Conservation (phyloP, 805 yeast genomes). For the Zygoascus biomembranicola region DNA sequence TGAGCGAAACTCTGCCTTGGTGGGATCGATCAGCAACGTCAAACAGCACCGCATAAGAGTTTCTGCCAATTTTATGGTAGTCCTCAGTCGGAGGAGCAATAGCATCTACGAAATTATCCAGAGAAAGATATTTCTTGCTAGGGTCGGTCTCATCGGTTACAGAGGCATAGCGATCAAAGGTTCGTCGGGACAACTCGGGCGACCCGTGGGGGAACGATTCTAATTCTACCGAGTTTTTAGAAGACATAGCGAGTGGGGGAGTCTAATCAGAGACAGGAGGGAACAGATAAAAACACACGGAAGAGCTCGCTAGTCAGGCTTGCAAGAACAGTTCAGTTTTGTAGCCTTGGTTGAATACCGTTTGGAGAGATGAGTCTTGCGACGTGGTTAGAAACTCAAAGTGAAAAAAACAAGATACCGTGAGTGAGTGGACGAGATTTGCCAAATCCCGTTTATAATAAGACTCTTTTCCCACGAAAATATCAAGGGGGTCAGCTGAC, state of each 20-base stretch:
- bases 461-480: background rate
- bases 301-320: no score
- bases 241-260: background rate
- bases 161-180: constrained; percentile 18
- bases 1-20: constrained; percentile 57
- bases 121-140: constrained; percentile 11
- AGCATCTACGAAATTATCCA: constrained; percentile 36
- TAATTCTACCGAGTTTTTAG: background rate
- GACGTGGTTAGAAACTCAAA: background rate
- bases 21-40: constrained; percentile 67
- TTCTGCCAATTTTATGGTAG: constrained; percentile 45
- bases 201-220: background rate
- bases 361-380: background rate
- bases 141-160: constrained; percentile 12
- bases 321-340: background rate
- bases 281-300: background rate
- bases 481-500: background rate
- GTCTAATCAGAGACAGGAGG: background rate
- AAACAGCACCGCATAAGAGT: constrained; percentile 65
- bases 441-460: no score
- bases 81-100: constrained; percentile 38
- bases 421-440: background rate
- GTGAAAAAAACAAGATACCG: background rate
- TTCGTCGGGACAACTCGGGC: constrained; percentile 9
- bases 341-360: background rate